phyloP scores from a whole-genome alignment of 371 early-diverging fungal species.

The Syncephalastrum racemosum region DNA sequence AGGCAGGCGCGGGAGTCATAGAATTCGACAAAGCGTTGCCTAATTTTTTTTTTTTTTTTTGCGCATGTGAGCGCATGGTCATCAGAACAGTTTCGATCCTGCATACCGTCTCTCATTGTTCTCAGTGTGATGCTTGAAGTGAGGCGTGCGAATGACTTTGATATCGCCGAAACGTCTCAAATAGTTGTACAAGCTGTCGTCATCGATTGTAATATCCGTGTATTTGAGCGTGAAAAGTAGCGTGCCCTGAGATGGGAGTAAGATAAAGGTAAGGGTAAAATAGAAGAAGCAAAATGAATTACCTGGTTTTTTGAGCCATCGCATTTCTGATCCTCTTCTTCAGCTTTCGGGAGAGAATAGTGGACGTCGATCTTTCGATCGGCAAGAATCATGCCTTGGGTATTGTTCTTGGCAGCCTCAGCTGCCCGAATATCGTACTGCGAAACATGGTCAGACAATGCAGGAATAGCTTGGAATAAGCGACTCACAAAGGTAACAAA shows the following conservation, averaged over 20 bases:
- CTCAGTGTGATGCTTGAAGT: slow-evolving; percentile 28
- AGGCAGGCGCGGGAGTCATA: slow-evolving; percentile 54
- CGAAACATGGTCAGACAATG: slow-evolving; percentile 3
- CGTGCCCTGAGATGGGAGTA: slow-evolving; percentile 39
- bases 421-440: slow-evolving; percentile 57
- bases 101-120: slow-evolving; percentile 18
- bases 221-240: slow-evolving; percentile 46
- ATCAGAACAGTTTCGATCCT: background rate
- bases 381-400: slow-evolving; percentile 38
- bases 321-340: slow-evolving; percentile 46
- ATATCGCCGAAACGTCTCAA: slow-evolving; percentile 52
- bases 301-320: slow-evolving; percentile 59
- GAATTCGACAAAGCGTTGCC: slow-evolving; percentile 57
- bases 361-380: slow-evolving; percentile 57
- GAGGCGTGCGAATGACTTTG: slow-evolving; percentile 44
- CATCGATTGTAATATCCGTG: slow-evolving; percentile 32
- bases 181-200: slow-evolving; percentile 37
- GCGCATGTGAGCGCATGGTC: background rate
- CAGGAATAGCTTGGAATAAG: background rate
- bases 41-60: no score
- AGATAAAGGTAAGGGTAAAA: background rate
- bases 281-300: background rate
- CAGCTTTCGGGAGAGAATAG: slow-evolving; percentile 59
- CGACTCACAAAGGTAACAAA: slow-evolving; percentile 56
- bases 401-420: slow-evolving; percentile 42